Percentiles rank a stretch among this genome's conserved stretches.
phyloP scores from a whole-genome alignment of 768 basidiomycete genomes.

The Cyathus striatus region DNA sequence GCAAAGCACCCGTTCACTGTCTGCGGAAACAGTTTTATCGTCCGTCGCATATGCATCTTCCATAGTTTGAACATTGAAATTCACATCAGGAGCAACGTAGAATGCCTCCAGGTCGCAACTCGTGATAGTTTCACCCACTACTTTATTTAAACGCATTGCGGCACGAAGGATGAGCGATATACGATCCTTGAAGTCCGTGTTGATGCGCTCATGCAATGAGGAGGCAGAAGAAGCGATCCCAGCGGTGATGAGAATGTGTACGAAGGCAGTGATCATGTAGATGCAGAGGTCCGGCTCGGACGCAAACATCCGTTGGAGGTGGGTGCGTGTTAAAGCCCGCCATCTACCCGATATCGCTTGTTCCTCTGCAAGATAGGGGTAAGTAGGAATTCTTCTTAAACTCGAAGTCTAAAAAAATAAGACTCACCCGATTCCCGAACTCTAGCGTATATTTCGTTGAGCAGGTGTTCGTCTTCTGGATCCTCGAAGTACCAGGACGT shows the following conservation, averaged over 20 bases:
- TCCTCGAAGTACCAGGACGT: conserved; percentile 48
- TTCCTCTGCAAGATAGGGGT: conserved; percentile 22
- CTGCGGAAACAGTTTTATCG: conserved; percentile 8
- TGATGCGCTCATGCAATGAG: conserved; percentile 32
- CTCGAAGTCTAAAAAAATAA: background rate
- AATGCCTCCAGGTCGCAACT: conserved; percentile 54
- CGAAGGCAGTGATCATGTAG: conserved; percentile 31
- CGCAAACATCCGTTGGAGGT: conserved; percentile 12
- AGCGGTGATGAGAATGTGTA: conserved; percentile 37
- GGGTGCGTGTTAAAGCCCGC: conserved; percentile 32
- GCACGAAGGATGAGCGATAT: conserved; percentile 37
- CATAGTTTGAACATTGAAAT: conserved; percentile 38
- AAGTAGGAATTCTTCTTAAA: background rate
- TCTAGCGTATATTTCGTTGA: conserved; percentile 30
- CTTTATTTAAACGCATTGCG: conserved; percentile 50
- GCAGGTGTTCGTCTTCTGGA: conserved; percentile 39
- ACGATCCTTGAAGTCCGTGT: conserved; percentile 35
- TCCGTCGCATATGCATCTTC: conserved; percentile 31
- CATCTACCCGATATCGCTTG: conserved; percentile 40
- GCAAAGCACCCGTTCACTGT: conserved; percentile 37
- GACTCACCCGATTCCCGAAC: conserved; percentile 26
- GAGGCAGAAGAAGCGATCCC: conserved; percentile 20
- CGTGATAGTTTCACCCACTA: conserved; percentile 54
- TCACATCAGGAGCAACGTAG: conserved; percentile 36
- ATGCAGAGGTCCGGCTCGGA: conserved; percentile 26